phyloP scores from a whole-genome alignment of 2,329 filamentous ascomycete genomes.

The Monosporascus sp. region DNA sequence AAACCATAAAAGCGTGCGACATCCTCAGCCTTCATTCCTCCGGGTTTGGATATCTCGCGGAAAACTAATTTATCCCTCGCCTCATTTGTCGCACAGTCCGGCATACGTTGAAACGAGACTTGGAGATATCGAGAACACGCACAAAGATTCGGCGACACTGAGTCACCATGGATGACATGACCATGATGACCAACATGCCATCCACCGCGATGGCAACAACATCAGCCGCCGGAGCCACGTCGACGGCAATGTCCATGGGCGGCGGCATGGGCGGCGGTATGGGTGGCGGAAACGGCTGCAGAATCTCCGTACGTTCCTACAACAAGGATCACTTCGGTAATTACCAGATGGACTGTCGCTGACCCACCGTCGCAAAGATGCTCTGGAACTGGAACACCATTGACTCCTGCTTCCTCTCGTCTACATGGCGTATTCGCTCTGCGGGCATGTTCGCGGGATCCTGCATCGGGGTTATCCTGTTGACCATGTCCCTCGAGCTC shows the following conservation, averaged over 20 bases:
- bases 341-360: slow-evolving; percentile 1
- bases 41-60: too few species aligned
- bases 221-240: slow-evolving; percentile 3
- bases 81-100: too few species aligned
- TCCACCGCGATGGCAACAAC: slow-evolving; percentile 8
- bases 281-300: slow-evolving; percentile 26
- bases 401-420: slow-evolving; percentile 66
- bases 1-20: too few species aligned
- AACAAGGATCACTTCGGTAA: slow-evolving; percentile 6
- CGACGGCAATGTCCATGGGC: slow-evolving; percentile 4
- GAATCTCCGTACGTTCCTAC: slow-evolving; percentile 36
- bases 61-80: too few species aligned
- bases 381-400: slow-evolving; percentile 74
- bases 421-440: slow-evolving; percentile 64
- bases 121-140: too few species aligned
- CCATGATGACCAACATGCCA: slow-evolving; percentile 12
- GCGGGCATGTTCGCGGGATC: slow-evolving; percentile 70
- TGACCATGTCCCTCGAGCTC: slow-evolving; percentile 67
- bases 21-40: too few species aligned
- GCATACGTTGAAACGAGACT: too few species aligned
- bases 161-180: not conserved
- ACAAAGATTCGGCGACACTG: too few species aligned
- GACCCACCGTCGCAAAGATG: slow-evolving; percentile 47
- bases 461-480: slow-evolving; percentile 71
- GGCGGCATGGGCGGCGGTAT: slow-evolving; percentile 16